Evolutionary conservation across 148 eudicot species (phyloP), one percentile per base, ranked within the genome.

Genomic region (Pharnaceum exiguum): DNA sequence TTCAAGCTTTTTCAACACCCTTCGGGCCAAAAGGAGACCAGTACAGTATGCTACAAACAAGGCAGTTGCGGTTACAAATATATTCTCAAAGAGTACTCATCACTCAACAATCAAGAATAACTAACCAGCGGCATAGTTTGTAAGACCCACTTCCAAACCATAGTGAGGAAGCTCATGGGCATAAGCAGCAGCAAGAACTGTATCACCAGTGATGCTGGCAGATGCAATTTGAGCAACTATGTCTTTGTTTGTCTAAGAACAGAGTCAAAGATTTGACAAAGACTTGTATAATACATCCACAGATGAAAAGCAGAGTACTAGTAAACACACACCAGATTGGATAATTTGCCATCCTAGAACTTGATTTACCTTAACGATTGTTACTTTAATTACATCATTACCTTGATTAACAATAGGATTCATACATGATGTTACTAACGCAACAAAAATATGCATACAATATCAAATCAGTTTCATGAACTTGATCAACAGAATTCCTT

Each of bases 121-220:
- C 33, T 15, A 1, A 86, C 94, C 94, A 43, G 94, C 89, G 51
- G 89, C 83, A 74, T 86, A 86, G 43, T 86, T 86, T 18, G 94
- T 80, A 10, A 82, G 84, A 42, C 94, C 94, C 4, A 78, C 86
- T 76, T 75, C 72, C 40, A 86, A 86, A 24, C 94, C 94, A 75
- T 73, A 86, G 10, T 59, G 80, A 55, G 94, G 89, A 15, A 86
- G 82, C 69, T 86, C 94, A 51, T 82, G 94, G 13, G 95, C 78
- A 70, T 86, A 83, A 3, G 95, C 95, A 53, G 86, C 65, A 16
- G 89, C 80, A 69, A 80, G 82, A 35, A 86, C 63, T 43, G 75
- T 65, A 50, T 83, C 95, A 51, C 95, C 84, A 64, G 86, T 61
- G 19, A 86, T 86, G 79, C 75, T 86, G 35, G 95, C 75, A 37